Percentiles rank a stretch among this genome's conserved stretches.
Conservation (phyloP, 1,139 yeast genomes). For the Yamadazyma buinensis region DNA sequence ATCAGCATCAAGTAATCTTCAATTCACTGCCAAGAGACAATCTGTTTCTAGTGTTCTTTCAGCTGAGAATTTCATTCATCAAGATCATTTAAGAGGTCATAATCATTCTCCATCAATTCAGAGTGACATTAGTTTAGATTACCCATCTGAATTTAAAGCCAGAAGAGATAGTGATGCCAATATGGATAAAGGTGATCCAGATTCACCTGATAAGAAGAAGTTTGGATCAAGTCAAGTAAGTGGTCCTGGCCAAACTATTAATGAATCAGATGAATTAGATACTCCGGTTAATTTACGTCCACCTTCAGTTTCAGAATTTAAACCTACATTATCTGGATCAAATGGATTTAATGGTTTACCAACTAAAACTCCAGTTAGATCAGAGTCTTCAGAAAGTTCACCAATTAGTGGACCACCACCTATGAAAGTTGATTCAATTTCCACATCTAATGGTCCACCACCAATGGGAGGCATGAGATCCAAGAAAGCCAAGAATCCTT, state of each 20-base stretch:
- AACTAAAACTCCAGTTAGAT: slow-evolving; percentile 1
- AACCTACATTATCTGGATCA: slow-evolving; percentile 1
- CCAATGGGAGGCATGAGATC: slow-evolving; percentile 11
- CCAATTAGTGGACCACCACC: slow-evolving; percentile 4
- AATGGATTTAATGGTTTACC: neutral
- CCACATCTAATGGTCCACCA: slow-evolving; percentile 10
- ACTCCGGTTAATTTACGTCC: slow-evolving; percentile 3
- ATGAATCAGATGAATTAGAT: slow-evolving; percentile 12
- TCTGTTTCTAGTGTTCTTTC: slow-evolving; percentile 26
- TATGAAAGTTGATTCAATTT: slow-evolving; percentile 7
- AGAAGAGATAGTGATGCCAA: slow-evolving; percentile 14
- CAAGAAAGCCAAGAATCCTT: slow-evolving; percentile 27
- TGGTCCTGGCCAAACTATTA: slow-evolving; percentile 10
- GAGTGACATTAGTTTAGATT: slow-evolving; percentile 32
- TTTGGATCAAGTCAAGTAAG: neutral
- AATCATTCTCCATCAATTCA: slow-evolving; percentile 27
- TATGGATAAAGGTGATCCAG: slow-evolving; percentile 1
- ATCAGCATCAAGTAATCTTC: neutral
- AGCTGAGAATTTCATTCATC: slow-evolving; percentile 18
- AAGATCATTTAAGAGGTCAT: slow-evolving; percentile 16
- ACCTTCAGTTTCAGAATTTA: slow-evolving; percentile 4
- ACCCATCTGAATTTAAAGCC: slow-evolving; percentile 26
- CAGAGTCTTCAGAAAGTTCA: neutral
- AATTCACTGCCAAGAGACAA: slow-evolving; percentile 16
- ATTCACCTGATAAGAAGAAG: slow-evolving; percentile 2